Base-by-base conservation (phyloP, 1,139 yeast genomes). In the Taphrina pruni region DNA sequence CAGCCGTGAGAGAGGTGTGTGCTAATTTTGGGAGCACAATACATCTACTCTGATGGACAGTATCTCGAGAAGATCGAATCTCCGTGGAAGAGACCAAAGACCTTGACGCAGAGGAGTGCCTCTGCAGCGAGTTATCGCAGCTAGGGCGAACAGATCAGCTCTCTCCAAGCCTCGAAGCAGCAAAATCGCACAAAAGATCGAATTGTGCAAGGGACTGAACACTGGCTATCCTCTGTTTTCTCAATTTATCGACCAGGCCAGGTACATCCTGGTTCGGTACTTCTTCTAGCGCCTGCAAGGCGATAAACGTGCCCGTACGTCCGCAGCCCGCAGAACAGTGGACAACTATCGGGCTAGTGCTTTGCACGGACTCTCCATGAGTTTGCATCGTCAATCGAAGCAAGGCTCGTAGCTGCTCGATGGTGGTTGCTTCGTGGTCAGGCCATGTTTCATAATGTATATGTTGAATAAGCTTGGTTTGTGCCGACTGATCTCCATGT, bases 281-380 rank as follows among this genome's bases (percentile, higher is more conserved):
- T 6, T 62, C 55, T 21, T 82, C 76, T 46, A 86, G 78, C 73
- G 86, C 85, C 75, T 89, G 93, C 65, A 88, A 76, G 1, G 90
- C 87, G 32, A 90, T 85, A 74, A 86, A 89, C 0, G 95, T 89
- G 0, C 96, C 96, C 0, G 95, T 86, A 70, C 96, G 80, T 5
- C 96, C 96, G 26, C 90, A 92, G 0, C 96, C 96, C 0, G 96
- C 96, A 1, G 94, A 88, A 74, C 96, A 89, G 76, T 89, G 96
- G 1, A 88, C 87, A 21, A 84, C 75, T 35, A 82, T 72, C 2
- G 86, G 85, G 8, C 36, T 55, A 8, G 67, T 21, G n/a, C 35
- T 45, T 6, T 7, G 6, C 20, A 38, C 11, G 8, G 54, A n/a
- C 32, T 32, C 17, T 11, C 73, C 70, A 72, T 79, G 77, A 6